Evolutionary conservation across 1,139 yeast genomes (phyloP), one percentile per base, ranked within the genome.

Genomic region (Saccharomyces pastorianus): DNA sequence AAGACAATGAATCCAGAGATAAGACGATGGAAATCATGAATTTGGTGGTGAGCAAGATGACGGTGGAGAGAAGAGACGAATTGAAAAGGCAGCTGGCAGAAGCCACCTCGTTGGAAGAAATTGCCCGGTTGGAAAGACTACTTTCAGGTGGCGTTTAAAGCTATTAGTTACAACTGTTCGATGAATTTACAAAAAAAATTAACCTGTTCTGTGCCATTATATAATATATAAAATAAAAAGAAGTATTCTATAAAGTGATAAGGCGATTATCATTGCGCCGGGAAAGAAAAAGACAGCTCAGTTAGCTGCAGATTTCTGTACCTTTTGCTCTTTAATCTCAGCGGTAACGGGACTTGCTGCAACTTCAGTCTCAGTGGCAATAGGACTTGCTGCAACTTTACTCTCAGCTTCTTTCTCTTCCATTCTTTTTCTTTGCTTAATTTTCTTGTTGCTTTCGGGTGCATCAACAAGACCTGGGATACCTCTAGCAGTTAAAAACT

Each of bases 81-180:
- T 69, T 90, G 51, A 75, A 83, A 59, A 68, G 73, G 50, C 78
- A 81, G 56, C 72, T 90, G 54, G 77, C 77, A 53, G 72, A 71
- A 38, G 95, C 96, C 0, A 76, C 81, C 4, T 82, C 84, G 53
- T 68, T 90, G 56, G 86, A 79, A 13, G 96, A 90, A 60, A 85
- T 90, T 13, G 88, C 85, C 59, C 71, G 81, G 52, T 79, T 90
- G 29, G 96, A 88, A 66, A 72, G 73, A 44, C 49, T 67, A 46
- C 57, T 69, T 1, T 59, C 71, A 8, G 70, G 71, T 14, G 66
- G 65, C 20, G 56, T 64, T 34, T 59, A 20, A 53, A 53, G 4
- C 25, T 31, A 14, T 42, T 42, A 6, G n/a, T 9, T 38, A 38
- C 25, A 38, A 17, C 0, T 38, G n/a, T 17, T 17, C 13, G 6